phyloP scores from a whole-genome alignment of 140 eudicot genomes.

The Bidens hawaiensis region DNA sequence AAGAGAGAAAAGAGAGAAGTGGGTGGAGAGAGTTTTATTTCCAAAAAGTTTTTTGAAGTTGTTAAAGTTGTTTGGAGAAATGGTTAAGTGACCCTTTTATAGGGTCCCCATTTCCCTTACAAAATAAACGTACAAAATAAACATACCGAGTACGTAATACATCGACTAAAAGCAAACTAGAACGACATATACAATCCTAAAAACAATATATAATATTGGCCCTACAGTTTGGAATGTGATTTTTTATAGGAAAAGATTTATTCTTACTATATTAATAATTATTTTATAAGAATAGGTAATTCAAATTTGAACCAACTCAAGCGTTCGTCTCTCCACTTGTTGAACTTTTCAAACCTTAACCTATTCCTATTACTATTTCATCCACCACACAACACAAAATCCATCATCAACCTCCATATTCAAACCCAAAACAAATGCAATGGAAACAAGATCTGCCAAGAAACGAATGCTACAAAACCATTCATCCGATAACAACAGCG shows the following conservation, averaged over 20 bases:
- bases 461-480: conserved; percentile 38
- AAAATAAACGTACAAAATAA: too few species aligned
- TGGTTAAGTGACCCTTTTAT: too few species aligned
- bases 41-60: too few species aligned
- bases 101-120: too few species aligned
- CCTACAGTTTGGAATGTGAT: conserved; percentile 6
- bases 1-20: too few species aligned
- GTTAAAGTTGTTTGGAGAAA: too few species aligned
- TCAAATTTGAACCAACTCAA: conserved; percentile 17
- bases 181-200: too few species aligned
- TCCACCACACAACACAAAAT: conserved; percentile 17
- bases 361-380: conserved; percentile 8
- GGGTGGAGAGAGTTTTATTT: too few species aligned
- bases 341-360: conserved; percentile 62
- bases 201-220: too few species aligned
- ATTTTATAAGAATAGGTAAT: background rate
- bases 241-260: background rate
- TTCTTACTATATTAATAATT: background rate
- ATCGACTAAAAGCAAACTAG: too few species aligned
- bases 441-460: conserved; percentile 85
- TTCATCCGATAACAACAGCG: conserved; percentile 10
- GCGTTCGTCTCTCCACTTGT: conserved; percentile 37
- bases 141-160: too few species aligned
- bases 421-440: conserved; percentile 15
- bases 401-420: background rate